These are phyloP conservation scores for Fusarium sp. DNA, from an alignment of 2,329 filamentous ascomycete species.

Conservation along the genomic window DNA sequence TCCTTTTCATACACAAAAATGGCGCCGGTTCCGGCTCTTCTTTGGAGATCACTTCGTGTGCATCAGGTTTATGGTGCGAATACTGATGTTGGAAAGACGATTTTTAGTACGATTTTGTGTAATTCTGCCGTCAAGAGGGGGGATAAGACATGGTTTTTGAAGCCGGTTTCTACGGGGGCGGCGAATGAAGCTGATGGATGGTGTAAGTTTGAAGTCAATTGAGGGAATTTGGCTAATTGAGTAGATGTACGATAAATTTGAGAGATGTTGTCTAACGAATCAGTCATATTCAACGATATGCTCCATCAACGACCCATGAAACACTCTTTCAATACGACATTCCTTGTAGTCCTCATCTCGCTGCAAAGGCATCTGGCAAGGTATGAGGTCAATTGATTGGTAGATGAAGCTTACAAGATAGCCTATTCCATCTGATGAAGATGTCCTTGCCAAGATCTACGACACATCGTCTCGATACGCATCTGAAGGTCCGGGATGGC, in stretches of 20 bases:
- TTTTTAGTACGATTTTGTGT: conserved; percentile 79
- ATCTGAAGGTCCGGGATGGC: conserved; percentile 65
- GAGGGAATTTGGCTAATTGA: background rate
- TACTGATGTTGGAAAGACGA: conserved; percentile 87
- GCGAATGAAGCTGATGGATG: conserved; percentile 76
- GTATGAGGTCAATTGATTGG: conserved; percentile 43
- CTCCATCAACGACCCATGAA: conserved; percentile 60
- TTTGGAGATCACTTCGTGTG: conserved; percentile 76
- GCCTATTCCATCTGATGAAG: conserved; percentile 63
- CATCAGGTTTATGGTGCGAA: conserved; percentile 87
- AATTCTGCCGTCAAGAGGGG: conserved; percentile 66
- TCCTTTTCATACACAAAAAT: conserved; percentile 47
- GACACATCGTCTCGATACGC: conserved; percentile 52
- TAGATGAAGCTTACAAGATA: conserved; percentile 43
- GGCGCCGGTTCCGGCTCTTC: conserved; percentile 67
- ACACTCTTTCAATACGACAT: conserved; percentile 79
- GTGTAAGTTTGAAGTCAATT: conserved; percentile 56
- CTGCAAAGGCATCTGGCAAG: conserved; percentile 64
- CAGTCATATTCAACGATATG: conserved; percentile 74
- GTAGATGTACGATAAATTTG: background rate
- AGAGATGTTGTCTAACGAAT: background rate
- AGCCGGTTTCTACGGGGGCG: conserved; percentile 84
- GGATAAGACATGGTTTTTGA: conserved; percentile 74
- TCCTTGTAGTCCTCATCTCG: conserved; percentile 82
- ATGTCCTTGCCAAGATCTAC: conserved; percentile 63